Conservation (phyloP, 352 stramenopile genomes). For the Plasmopara muralis region DNA sequence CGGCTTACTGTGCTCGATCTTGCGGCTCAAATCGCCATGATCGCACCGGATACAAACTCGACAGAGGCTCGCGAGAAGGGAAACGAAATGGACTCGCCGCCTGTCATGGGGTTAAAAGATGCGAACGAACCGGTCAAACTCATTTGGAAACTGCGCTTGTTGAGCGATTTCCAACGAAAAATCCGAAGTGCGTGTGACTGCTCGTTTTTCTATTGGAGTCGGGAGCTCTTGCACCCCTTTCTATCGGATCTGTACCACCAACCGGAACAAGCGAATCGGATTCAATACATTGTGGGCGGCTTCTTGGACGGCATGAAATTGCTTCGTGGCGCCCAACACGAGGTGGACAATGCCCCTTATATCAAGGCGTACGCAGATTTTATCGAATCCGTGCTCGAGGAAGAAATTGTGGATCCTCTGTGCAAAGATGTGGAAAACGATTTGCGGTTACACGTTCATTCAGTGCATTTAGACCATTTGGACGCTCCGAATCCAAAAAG, state of each 20-base stretch:
- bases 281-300: conserved; percentile 76
- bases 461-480: conserved; percentile 81
- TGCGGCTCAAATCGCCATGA: conserved; percentile 72
- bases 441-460: conserved; percentile 86
- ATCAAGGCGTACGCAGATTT: conserved; percentile 71
- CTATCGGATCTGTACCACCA: conserved; percentile 75
- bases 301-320: conserved; percentile 77
- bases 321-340: conserved; percentile 68
- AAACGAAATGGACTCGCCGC: conserved; percentile 30
- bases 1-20: conserved; percentile 74
- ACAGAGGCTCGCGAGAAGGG: conserved; percentile 30
- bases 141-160: conserved; percentile 79
- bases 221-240: conserved; percentile 84
- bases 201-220: conserved; percentile 92
- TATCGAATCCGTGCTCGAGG: conserved; percentile 76
- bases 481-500: conserved; percentile 82
- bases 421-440: conserved; percentile 93
- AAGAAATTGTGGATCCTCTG: conserved; percentile 84
- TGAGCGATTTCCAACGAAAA: conserved; percentile 86
- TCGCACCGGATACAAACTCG: conserved; percentile 43
- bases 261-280: conserved; percentile 73
- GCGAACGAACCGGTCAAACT: conserved; percentile 69
- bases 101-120: conserved; percentile 47
- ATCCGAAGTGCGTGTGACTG: conserved; percentile 85
- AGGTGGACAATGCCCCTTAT: conserved; percentile 61